Evolutionary conservation across 768 basidiomycete species (phyloP).

Genomic region (Kwoniella europaea): DNA sequence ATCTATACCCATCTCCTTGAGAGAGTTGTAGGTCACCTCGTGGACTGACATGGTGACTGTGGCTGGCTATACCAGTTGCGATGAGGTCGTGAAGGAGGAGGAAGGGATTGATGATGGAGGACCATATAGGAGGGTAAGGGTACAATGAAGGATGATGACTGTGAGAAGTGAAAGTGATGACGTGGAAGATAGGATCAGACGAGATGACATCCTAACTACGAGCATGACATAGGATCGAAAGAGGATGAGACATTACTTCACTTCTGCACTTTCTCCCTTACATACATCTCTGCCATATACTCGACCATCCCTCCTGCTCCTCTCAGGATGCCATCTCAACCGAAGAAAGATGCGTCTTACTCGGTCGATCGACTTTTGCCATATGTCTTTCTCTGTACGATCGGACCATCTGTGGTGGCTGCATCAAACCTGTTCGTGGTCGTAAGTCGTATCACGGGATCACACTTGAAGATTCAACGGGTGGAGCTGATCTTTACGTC

Average conservation of each 20-base stretch:
- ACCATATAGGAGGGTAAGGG: background rate
- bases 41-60: conserved; percentile 33
- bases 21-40: conserved; percentile 27
- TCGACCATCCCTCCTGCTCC: conserved; percentile 7
- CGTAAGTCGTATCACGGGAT: conserved; percentile 29
- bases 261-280: background rate
- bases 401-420: conserved; percentile 50
- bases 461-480: background rate
- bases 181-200: background rate
- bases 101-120: background rate
- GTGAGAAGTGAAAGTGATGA: background rate
- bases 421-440: conserved; percentile 49
- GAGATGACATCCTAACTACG: too few species aligned
- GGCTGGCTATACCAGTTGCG: background rate
- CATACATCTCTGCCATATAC: background rate
- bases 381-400: conserved; percentile 46
- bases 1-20: conserved; percentile 49
- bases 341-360: conserved; percentile 9
- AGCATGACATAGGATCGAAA: too few species aligned
- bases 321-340: too few species aligned
- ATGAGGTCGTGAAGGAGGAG: background rate
- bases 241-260: background rate
- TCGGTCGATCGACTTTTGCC: conserved; percentile 40
- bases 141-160: too few species aligned
- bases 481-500: background rate